Evolutionary conservation across 169 alveolate species (phyloP).

Genomic region (Cytauxzoon felis): DNA sequence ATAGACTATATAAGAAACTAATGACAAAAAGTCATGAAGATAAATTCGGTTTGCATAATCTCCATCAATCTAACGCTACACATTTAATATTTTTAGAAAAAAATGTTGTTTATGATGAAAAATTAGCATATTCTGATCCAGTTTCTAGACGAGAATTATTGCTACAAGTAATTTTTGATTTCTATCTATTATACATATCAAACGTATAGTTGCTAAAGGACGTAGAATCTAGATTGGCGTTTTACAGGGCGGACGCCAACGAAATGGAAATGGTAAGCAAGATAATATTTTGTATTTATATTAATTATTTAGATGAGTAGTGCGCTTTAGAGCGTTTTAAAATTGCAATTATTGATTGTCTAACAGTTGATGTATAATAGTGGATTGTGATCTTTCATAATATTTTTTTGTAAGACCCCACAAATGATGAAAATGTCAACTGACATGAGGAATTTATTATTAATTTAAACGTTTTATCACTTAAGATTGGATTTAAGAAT

Average conservation of each 20-base stretch:
- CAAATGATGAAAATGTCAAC: no score
- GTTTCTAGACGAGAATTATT: constrained; percentile 47
- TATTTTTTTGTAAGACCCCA: no score
- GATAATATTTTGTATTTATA: no score
- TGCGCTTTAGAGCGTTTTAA: no score
- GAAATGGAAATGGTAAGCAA: constrained; percentile 57
- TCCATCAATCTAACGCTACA: not conserved
- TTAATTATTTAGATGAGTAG: no score
- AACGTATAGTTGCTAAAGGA: constrained; percentile 43
- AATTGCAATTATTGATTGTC: no score
- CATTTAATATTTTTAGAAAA: constrained; percentile 8
- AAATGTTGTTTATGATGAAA: constrained; percentile 41
- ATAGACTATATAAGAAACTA: constrained; percentile 59
- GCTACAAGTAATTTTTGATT: constrained; percentile 17
- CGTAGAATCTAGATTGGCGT: constrained; percentile 61
- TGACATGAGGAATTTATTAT: no score
- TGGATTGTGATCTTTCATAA: no score
- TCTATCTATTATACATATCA: not conserved
- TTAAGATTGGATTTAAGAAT: no score
- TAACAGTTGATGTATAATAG: no score
- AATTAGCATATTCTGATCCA: constrained; percentile 46
- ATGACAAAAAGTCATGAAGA: constrained; percentile 25
- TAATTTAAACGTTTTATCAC: no score
- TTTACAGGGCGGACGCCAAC: constrained; percentile 60
- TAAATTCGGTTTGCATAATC: not conserved